Evolutionary conservation across 1,284 basidiomycete genomes (phyloP).

Genomic region (Fomes fomentarius): DNA sequence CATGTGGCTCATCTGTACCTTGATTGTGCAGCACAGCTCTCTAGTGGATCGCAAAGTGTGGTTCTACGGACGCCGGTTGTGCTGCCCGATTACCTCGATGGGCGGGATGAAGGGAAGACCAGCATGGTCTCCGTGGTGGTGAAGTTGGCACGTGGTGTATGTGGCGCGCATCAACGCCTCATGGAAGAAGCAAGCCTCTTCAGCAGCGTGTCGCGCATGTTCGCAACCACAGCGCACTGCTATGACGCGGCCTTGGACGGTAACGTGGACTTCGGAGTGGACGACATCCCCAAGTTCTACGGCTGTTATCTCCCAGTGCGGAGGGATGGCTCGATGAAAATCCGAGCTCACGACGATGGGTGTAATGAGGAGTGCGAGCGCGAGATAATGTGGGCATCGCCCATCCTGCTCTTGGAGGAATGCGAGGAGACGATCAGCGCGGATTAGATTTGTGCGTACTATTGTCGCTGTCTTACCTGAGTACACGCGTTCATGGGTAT

Average conservation of each 20-base stretch:
- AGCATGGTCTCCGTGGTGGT: constrained; percentile 29
- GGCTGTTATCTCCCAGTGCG: constrained; percentile 45
- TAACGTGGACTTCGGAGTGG: background rate
- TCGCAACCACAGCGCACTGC: too few relatives aligned
- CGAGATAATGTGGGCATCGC: background rate
- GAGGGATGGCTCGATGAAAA: constrained; percentile 6
- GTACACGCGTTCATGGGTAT: background rate
- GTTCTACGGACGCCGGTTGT: constrained; percentile 32
- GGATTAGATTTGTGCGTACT: background rate
- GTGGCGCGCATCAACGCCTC: constrained; percentile 25
- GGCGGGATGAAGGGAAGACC: too few relatives aligned
- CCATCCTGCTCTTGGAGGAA: background rate
- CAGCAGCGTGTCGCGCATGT: constrained; percentile 21
- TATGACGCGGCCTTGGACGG: background rate
- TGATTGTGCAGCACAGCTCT: constrained; percentile 31
- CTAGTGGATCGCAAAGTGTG: constrained; percentile 31
- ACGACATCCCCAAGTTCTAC: constrained; percentile 53
- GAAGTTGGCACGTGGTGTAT: constrained; percentile 26
- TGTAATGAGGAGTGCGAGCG: background rate
- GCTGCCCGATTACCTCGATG: constrained; percentile 27
- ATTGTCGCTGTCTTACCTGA: too few relatives aligned
- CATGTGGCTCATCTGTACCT: constrained; percentile 24
- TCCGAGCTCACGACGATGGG: background rate
- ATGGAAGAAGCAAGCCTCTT: constrained; percentile 46
- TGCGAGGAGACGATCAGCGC: background rate